Evolutionary conservation across 768 basidiomycete species (phyloP), one percentile per base, ranked within the genome.

Genomic region (Antrodiella citrinella): DNA sequence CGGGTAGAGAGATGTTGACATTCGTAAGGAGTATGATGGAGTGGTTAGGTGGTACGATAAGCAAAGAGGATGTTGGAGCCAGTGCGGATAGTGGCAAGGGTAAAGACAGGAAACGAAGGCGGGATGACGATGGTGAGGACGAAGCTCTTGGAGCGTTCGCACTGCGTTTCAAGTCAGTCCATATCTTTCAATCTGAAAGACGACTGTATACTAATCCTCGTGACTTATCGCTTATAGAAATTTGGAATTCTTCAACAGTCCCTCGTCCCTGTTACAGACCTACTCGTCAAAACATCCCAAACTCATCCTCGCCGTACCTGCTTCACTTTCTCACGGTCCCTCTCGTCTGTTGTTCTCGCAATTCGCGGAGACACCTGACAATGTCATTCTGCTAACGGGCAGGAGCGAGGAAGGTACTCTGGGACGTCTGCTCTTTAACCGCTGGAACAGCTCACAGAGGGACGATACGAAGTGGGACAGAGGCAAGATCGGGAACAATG

Each of bases 11-110:
- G 67, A 95, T 96, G 86, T 67, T 96, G 26, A 86, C 88, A 1
- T 91, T 93, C 61, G 90, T 96, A 22, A 72, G 93, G 51, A 94
- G 90, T 72, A 86, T 98, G 88, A 95, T 96, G 80, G 96, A 98
- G 64, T 98, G 94, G 92, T 81, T 99, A 54, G 96, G 96, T 9
- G 95, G 96, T 1, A 92, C 90, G 12, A 83, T 96, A 48, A 90
- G 84, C 58, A 91, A 91, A 61, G 91, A 93, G 59, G 92, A 95
- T 54, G 86, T 90, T 1, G 86, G 90, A 2, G 90, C 88, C 62
- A 86, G 88, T 24, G 81, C 77, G 4, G 74, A 73, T 22, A 50
- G 51, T 5, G 43, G 47, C 3, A 56, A 57, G 19, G 51, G 61
- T 9, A 73, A 74, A 43, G 74, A 73, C 18, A 73, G 76, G 35